These are phyloP conservation scores for Neophaeococcomyces mojaviensis DNA, from an alignment of 2,329 filamentous ascomycete genomes.

Conservation along the genomic window DNA sequence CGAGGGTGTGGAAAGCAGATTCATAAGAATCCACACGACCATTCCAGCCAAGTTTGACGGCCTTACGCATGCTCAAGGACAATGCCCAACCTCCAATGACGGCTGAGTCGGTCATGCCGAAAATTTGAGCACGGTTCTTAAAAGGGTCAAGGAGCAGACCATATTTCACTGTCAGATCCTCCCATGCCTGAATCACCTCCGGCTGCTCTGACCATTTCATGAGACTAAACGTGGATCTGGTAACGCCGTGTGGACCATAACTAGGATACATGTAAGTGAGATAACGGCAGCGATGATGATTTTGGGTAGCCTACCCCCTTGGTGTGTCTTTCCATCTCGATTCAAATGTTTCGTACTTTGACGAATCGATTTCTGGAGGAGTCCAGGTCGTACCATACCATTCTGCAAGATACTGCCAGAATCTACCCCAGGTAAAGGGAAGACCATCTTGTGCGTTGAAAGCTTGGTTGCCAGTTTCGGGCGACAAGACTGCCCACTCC, in stretches of 20 bases:
- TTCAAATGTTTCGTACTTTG: constrained; percentile 17
- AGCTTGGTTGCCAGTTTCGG: constrained; percentile 34
- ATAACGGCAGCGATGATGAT: constrained; percentile 14
- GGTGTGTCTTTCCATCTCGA: constrained; percentile 15
- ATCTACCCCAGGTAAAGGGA: constrained; percentile 39
- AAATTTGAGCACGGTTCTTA: constrained; percentile 11
- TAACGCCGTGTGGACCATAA: constrained; percentile 36
- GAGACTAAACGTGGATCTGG: constrained; percentile 36
- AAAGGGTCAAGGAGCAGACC: constrained; percentile 26
- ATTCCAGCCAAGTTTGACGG: constrained; percentile 26
- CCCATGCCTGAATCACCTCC: constrained; percentile 40
- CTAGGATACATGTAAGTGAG: constrained; percentile 24
- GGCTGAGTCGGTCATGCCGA: constrained; percentile 12
- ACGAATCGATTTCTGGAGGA: constrained; percentile 23
- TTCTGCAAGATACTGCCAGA: constrained; percentile 41
- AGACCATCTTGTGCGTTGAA: constrained; percentile 44
- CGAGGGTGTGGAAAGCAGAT: constrained; percentile 14
- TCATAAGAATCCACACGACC: constrained; percentile 28
- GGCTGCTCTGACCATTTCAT: constrained; percentile 39
- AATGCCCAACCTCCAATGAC: constrained; percentile 15
- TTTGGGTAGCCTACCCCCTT: constrained; percentile 8
- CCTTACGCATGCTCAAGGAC: constrained; percentile 25
- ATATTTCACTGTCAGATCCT: constrained; percentile 35
- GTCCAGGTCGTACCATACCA: constrained; percentile 37
- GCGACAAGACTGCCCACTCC: constrained; percentile 43